These are phyloP conservation scores for Triticum turgidum DNA, from an alignment of 176 grass and related monocot genomes.

Conservation along the genomic window DNA sequence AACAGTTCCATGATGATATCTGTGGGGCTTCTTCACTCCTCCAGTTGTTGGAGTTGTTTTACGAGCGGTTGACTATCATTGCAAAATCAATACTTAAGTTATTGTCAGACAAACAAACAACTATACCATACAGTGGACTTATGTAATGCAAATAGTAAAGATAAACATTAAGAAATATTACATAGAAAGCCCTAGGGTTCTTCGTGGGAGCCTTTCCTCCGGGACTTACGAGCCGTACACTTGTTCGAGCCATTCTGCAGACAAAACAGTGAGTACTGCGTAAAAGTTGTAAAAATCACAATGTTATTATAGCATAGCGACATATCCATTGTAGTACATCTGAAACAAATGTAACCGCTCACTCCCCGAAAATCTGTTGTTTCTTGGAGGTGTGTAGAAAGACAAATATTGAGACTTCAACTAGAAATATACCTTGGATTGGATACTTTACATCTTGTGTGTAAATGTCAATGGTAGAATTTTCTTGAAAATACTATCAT, in stretches of 20 bases:
- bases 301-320: too few species aligned
- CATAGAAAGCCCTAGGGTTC: not conserved
- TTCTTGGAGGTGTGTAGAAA: not conserved
- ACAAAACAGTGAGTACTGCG: not conserved
- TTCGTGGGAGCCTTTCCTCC: not conserved
- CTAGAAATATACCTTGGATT: not conserved
- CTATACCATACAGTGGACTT: too few species aligned
- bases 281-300: too few species aligned
- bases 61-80: not conserved
- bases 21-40: not conserved
- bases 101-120: not conserved
- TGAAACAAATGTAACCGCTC: not conserved
- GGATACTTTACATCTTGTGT: not conserved
- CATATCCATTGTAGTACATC: too few species aligned
- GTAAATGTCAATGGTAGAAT: too few species aligned
- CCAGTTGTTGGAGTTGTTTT: constrained; percentile 16
- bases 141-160: not conserved
- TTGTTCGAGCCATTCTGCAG: not conserved
- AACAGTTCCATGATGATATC: not conserved
- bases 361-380: not conserved
- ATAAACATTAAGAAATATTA: not conserved
- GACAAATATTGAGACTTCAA: not conserved
- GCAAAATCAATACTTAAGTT: not conserved
- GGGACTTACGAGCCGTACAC: not conserved
- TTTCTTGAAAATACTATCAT: too few species aligned